phyloP scores from a whole-genome alignment of 140 eudicot genomes.

The Bidens hawaiensis region DNA sequence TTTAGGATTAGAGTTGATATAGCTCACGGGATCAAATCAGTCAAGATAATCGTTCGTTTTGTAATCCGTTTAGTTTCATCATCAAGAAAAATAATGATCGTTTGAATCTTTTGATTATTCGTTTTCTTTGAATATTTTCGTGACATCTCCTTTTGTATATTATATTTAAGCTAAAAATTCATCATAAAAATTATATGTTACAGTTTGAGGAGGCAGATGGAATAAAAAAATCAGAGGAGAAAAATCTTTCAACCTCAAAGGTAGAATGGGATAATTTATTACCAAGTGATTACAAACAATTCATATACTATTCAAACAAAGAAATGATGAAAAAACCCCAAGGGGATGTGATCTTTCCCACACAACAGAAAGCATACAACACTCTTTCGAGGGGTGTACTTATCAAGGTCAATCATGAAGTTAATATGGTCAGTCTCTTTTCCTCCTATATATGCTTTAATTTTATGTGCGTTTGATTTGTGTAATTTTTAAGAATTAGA shows the following conservation, averaged over 20 bases:
- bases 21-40: too few species aligned
- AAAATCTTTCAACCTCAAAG: neutral
- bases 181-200: neutral
- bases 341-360: neutral
- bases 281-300: neutral
- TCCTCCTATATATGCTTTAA: neutral
- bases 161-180: too few species aligned
- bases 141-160: too few species aligned
- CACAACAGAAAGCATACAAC: conserved; percentile 2
- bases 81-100: too few species aligned
- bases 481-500: too few species aligned
- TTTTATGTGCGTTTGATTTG: too few species aligned
- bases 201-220: neutral
- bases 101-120: too few species aligned
- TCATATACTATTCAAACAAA: neutral
- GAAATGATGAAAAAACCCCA: neutral
- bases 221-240: neutral
- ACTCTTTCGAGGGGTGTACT: conserved; percentile 8
- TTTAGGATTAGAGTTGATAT: too few species aligned
- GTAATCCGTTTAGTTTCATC: too few species aligned
- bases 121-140: too few species aligned
- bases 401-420: neutral
- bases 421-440: neutral
- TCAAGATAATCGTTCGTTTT: too few species aligned
- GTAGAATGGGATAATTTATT: neutral